Percentiles rank a stretch among this genome's conserved stretches.
These are phyloP conservation scores for Aspergillus flavus DNA, from an alignment of 2,329 filamentous ascomycete genomes.

Conservation along the genomic window DNA sequence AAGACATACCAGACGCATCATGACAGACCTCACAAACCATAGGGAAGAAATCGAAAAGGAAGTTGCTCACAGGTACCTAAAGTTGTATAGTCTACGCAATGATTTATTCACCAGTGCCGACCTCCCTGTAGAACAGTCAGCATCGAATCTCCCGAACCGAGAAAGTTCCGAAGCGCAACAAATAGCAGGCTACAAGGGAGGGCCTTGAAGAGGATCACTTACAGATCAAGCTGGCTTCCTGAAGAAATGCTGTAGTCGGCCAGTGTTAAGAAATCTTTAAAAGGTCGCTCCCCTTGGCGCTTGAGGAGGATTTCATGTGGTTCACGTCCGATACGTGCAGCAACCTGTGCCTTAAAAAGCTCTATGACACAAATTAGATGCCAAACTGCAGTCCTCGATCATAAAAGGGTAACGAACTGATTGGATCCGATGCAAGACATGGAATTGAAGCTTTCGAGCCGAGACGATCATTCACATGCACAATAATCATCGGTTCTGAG, in stretches of 20 bases:
- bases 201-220: constrained; percentile 24
- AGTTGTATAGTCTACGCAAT: background rate
- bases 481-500: constrained; percentile 85
- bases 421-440: constrained; percentile 79
- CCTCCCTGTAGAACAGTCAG: constrained; percentile 42
- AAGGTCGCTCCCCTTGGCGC: constrained; percentile 87
- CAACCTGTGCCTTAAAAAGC: constrained; percentile 88
- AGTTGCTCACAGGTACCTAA: constrained; percentile 9
- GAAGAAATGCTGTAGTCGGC: constrained; percentile 95
- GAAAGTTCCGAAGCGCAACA: background rate
- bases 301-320: constrained; percentile 91
- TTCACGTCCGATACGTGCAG: constrained; percentile 76
- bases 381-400: background rate
- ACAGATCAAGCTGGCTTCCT: constrained; percentile 66
- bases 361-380: constrained; percentile 39
- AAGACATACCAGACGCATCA: background rate
- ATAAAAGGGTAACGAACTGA: constrained; percentile 51
- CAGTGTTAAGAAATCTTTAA: constrained; percentile 85
- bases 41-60: background rate
- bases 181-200: background rate
- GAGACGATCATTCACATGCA: constrained; percentile 91
- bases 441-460: constrained; percentile 95
- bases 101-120: constrained; percentile 51
- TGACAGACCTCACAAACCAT: background rate
- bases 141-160: constrained; percentile 1